Base-by-base conservation (phyloP, 768 basidiomycete species). In the Boletus subparvulus region DNA sequence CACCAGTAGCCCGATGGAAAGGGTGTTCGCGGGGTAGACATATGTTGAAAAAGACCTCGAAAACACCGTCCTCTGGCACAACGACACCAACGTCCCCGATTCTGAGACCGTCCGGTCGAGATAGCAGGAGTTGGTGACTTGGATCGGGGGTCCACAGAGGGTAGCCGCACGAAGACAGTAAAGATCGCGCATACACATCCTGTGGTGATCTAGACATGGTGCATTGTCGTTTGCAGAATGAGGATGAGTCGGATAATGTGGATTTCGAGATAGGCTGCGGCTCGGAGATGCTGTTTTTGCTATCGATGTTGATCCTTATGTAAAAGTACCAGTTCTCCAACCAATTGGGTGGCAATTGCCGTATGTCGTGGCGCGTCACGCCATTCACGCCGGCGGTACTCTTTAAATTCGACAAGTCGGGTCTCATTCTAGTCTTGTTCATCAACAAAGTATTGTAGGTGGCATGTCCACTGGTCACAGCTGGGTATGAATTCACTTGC, bases 1-100 rank as follows among this genome's bases (percentile, higher is more conserved):
- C 64, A 3, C 62, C 60, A 1, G 21, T 41, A 8, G 24, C 41
- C 19, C 37, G 41, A 12, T 59, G 51, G 73, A n/a, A n/a, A n/a
- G n/a, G n/a, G n/a, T n/a, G n/a, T n/a, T n/a, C n/a, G n/a, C n/a
- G n/a, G n/a, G n/a, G 67, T 4, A 73, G 52, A 36, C 68, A 71
- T 4, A 75, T 67, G 45, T 73, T 76, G 62, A 77, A 77, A 2
- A 73, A 66, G 42, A 72, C 72, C 21, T 70, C 68, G 30, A 77
- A 77, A 8, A 61, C 58, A n/a, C 74, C 75, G 42, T 65, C 57
- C 2, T 64, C 64, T 1, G 67, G 61, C 0, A 55, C 65, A 16
- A 77, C 50, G n/a, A 73, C 62, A 4, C 73, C 73, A 8, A 76
- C 69, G 47, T 77, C 75, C 4, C 75, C 75, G 19, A 75, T 72